Conservation (phyloP, 1,139 yeast genomes). For the Zygosaccharomyces pseudobailii region DNA sequence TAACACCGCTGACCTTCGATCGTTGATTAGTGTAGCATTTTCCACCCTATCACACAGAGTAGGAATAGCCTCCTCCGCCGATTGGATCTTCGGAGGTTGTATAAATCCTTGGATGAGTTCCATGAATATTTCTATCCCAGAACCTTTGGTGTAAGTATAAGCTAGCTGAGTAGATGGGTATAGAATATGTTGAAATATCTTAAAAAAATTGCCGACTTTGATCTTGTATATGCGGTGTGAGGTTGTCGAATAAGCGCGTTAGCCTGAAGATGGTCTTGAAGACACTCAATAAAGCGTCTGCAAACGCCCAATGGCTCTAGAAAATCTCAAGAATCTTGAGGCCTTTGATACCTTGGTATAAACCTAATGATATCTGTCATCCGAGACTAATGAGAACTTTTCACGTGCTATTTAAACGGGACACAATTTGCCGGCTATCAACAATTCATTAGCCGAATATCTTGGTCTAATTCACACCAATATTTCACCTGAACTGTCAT, state of each 20-base stretch:
- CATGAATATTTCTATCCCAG: slow-evolving; percentile 27
- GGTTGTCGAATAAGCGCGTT: not conserved
- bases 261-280: not conserved
- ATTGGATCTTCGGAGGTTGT: slow-evolving; percentile 50
- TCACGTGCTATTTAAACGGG: not conserved
- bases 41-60: slow-evolving; percentile 83
- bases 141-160: not conserved
- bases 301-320: not conserved
- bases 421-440: not conserved
- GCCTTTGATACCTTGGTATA: no score
- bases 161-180: not conserved
- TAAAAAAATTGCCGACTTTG: not conserved
- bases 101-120: slow-evolving; percentile 48
- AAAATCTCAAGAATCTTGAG: not conserved
- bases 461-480: no score
- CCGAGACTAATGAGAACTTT: no score
- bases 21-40: slow-evolving; percentile 77
- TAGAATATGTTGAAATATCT: not conserved
- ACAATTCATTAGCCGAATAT: not conserved
- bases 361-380: no score
- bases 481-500: not conserved
- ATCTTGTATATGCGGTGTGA: not conserved
- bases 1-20: slow-evolving; percentile 85
- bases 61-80: slow-evolving; percentile 82
- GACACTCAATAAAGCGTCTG: not conserved